Evolutionary conservation across 75 land plant species (phyloP), one percentile per base, ranked within the genome.

Genomic region (Selaginella tamariscina): DNA sequence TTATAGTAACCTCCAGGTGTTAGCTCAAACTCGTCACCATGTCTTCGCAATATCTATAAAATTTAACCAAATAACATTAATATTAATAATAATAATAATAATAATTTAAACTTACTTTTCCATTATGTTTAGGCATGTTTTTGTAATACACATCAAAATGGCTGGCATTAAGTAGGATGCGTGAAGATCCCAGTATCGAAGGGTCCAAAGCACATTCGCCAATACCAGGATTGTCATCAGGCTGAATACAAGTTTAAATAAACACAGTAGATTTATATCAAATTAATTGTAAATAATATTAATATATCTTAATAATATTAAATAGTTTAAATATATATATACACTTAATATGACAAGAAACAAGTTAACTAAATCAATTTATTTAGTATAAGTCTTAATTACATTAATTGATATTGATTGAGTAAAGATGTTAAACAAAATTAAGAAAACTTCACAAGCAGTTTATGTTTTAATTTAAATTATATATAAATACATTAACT

Each of bases 121-220:
- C 98, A 66, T 89, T 76, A 70, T 74, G 77, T 27, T 29, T 21
- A 22, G 98, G 98, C 98, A 94, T 94, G 55, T 79, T 86, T 68
- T 78, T 85, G 72, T 80, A 94, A 70, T 94, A 94, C 2, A 94
- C 81, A 60, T 82, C 74, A 76, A 91, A 83, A 69, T 94, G 98
- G 44, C 83, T 68, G 22, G 88, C 96, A 86, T 94, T 94, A 33
- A 94, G 56, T n/a, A 94, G 71, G 23, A 74, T 81, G 22, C 63
- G 76, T 49, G 98, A 89, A 33, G 86, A 74, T 39, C 98, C 98
- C 33, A 94, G 75, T 68, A 87, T 85, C 0, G 78, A 29, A 23
- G 98, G 86, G 30, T 77, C 80, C 70, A 94, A 86, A 1, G 96
- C 98, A 31, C 95, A 72, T 56, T 94, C 98, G 15, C 98, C 98